A percentile compares a stretch with the other conserved stretches of the same genome.
Conservation (phyloP, 768 basidiomycete genomes). For the Infundibulicybe gibba region DNA sequence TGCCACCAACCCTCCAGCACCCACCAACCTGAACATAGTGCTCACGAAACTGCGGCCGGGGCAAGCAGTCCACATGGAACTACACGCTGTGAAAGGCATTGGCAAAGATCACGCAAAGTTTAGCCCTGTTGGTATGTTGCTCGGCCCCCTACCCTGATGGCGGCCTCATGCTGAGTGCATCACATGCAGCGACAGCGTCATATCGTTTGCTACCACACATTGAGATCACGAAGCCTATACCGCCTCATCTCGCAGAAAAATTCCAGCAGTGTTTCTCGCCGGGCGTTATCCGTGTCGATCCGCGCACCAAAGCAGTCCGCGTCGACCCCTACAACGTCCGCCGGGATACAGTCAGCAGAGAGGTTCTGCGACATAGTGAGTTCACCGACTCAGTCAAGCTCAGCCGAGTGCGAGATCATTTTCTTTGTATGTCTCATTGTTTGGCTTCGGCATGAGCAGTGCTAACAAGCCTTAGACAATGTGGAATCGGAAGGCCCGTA, state of each 20-base stretch:
- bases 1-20: constrained; percentile 46
- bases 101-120: constrained; percentile 97
- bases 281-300: constrained; percentile 68
- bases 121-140: constrained; percentile 78
- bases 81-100: constrained; percentile 90
- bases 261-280: constrained; percentile 88
- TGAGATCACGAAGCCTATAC: constrained; percentile 70
- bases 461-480: constrained; percentile 48
- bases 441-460: background rate
- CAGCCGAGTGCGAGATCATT: constrained; percentile 85
- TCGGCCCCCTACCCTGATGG: background rate
- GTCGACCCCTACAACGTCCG: constrained; percentile 67
- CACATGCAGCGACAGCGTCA: constrained; percentile 74
- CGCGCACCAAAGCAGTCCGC: constrained; percentile 51
- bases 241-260: constrained; percentile 70
- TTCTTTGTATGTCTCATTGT: constrained; percentile 67
- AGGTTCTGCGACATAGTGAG: constrained; percentile 90
- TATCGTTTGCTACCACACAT: constrained; percentile 92
- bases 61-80: constrained; percentile 78
- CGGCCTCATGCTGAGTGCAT: background rate
- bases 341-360: constrained; percentile 86
- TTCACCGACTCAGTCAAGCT: constrained; percentile 83
- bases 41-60: constrained; percentile 91
- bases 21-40: constrained; percentile 81
- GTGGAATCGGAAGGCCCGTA: constrained; percentile 92